phyloP scores from a whole-genome alignment of 768 basidiomycete species.

The Kwoniella botswanensis region DNA sequence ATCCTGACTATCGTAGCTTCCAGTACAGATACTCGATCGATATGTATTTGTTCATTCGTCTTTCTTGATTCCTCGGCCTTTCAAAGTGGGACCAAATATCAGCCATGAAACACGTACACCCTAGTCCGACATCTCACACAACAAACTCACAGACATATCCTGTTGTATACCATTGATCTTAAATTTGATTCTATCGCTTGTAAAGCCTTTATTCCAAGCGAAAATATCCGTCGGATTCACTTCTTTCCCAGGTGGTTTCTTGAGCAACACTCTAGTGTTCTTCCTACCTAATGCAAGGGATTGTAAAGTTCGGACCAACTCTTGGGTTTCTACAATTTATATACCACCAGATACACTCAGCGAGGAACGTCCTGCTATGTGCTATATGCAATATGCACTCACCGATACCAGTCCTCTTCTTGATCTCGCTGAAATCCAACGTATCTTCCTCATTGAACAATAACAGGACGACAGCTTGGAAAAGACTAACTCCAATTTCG shows the following conservation, averaged over 20 bases:
- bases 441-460: conserved; percentile 77
- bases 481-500: conserved; percentile 87
- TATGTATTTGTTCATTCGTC: conserved; percentile 82
- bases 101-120: not conserved
- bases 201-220: conserved; percentile 79
- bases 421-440: conserved; percentile 71
- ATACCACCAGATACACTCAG: not conserved
- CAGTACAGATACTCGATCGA: conserved; percentile 80
- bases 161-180: conserved; percentile 96
- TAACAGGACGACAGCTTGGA: conserved; percentile 83
- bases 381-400: conserved; percentile 45
- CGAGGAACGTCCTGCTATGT: too few relatives aligned
- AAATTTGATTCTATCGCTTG: conserved; percentile 75
- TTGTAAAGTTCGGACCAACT: conserved; percentile 83
- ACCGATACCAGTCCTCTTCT: conserved; percentile 75
- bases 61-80: conserved; percentile 84
- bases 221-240: conserved; percentile 78
- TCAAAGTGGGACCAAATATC: not conserved
- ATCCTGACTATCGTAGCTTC: conserved; percentile 95
- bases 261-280: conserved; percentile 83
- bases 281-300: conserved; percentile 78
- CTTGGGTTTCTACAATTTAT: conserved; percentile 54
- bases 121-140: not conserved
- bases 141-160: conserved; percentile 76
- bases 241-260: conserved; percentile 77